Evolutionary conservation across 495 filamentous ascomycete genomes (phyloP).

Genomic region (Cladorrhinum samala): DNA sequence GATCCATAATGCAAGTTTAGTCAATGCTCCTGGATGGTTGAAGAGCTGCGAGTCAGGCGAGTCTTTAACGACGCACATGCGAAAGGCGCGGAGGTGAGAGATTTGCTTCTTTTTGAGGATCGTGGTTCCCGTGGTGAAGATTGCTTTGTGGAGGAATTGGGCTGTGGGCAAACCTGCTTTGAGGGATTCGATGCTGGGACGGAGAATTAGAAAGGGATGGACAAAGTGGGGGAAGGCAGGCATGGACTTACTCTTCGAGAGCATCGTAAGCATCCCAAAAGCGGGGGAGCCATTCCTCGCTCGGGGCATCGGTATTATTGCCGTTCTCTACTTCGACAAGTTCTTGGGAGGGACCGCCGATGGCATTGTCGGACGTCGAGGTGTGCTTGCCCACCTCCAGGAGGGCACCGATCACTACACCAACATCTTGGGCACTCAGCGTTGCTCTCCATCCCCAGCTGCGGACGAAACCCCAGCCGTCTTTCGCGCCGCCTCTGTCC

Average conservation of each 20-base stretch:
- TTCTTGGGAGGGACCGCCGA: constrained; percentile 22
- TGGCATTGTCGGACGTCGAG: constrained; percentile 21
- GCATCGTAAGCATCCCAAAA: constrained; percentile 97
- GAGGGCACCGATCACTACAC: constrained; percentile 80
- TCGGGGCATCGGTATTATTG: constrained; percentile 43
- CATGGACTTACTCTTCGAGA: no score
- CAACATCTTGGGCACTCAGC: constrained; percentile 84
- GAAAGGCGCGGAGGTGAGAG: constrained; percentile 81
- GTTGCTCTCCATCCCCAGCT: constrained; percentile 98
- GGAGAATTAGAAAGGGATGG: no score
- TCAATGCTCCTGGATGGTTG: constrained; percentile 83
- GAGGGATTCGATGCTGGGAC: constrained; percentile 70
- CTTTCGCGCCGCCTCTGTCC: constrained; percentile 55
- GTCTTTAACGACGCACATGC: constrained; percentile 93
- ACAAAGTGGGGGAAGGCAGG: no score
- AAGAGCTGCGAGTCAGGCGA: constrained; percentile 85
- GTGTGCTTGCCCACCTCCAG: constrained; percentile 75
- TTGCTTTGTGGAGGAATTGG: constrained; percentile 83
- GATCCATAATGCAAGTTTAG: constrained; percentile 89
- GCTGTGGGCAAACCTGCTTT: constrained; percentile 73
- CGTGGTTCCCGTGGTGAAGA: constrained; percentile 85
- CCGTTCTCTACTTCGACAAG: constrained; percentile 26
- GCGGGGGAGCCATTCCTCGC: constrained; percentile 63
- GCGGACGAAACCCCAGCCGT: constrained; percentile 93
- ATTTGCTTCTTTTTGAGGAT: constrained; percentile 92